Evolutionary conservation across 305 asterid species (phyloP).

Genomic region (Solanum hybrid): DNA sequence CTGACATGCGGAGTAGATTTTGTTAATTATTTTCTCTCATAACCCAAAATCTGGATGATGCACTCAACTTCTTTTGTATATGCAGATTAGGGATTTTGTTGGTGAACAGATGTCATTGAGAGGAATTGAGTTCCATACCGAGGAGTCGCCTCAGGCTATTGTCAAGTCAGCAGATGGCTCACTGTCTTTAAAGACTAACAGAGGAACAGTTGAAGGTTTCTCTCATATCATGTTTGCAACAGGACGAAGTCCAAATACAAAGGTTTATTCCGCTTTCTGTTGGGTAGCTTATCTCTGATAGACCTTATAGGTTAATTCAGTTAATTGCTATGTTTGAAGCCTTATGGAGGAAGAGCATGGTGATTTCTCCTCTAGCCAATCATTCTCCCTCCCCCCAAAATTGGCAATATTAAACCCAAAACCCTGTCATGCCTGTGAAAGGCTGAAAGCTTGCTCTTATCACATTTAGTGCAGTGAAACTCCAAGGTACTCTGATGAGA

Average conservation of each 20-base stretch:
- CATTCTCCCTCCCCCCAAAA: neutral
- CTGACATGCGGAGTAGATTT: neutral
- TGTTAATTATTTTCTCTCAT: constrained; percentile 1
- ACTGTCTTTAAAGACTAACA: constrained; percentile 68
- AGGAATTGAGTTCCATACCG: constrained; percentile 79
- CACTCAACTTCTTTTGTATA: constrained; percentile 3
- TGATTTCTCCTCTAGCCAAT: neutral
- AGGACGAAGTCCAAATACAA: constrained; percentile 76
- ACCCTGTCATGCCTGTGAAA: neutral
- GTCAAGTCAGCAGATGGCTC: constrained; percentile 70
- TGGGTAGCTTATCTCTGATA: neutral
- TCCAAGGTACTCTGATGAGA: neutral
- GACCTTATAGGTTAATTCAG: neutral
- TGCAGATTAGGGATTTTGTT: constrained; percentile 85
- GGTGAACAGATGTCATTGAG: constrained; percentile 83
- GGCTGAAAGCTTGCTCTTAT: neutral
- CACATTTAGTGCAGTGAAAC: neutral
- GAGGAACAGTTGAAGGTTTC: constrained; percentile 74
- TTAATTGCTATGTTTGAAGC: neutral
- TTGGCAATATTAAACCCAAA: neutral
- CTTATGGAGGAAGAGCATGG: neutral
- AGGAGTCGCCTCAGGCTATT: constrained; percentile 78
- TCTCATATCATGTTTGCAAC: constrained; percentile 94
- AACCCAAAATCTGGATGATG: neutral
- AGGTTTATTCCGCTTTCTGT: constrained; percentile 30